These are phyloP conservation scores for Neofusicoccum parvum DNA, from an alignment of 2,329 filamentous ascomycete genomes.

Conservation along the genomic window DNA sequence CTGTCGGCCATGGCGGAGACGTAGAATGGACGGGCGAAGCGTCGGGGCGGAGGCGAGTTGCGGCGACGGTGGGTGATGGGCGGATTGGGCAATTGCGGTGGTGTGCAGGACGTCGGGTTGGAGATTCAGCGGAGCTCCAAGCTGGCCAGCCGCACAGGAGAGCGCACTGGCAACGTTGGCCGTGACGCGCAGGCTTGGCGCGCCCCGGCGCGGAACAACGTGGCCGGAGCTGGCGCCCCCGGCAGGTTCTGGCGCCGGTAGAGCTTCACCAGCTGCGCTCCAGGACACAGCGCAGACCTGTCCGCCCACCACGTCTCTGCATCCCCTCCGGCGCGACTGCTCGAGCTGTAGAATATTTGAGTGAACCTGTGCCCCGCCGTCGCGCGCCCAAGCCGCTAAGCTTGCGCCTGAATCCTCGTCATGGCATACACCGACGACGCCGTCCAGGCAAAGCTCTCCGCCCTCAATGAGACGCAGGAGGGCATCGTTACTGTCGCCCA, in stretches of 20 bases:
- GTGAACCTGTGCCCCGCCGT: slow-evolving; percentile 28
- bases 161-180: slow-evolving; percentile 17
- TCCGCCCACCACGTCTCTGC: not conserved
- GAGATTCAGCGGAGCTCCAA: slow-evolving; percentile 14
- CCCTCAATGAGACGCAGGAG: slow-evolving; percentile 95
- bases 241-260: not conserved
- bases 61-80: not conserved
- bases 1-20: slow-evolving; percentile 51
- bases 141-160: slow-evolving; percentile 11
- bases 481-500: slow-evolving; percentile 95
- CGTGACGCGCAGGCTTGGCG: slow-evolving; percentile 15
- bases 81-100: not conserved
- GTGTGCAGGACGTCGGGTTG: slow-evolving; percentile 10
- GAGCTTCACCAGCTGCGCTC: not conserved
- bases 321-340: not conserved
- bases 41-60: not conserved
- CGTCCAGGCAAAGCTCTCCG: slow-evolving; percentile 90
- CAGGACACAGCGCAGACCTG: not conserved
- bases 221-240: not conserved
- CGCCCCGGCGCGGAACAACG: slow-evolving; percentile 2
- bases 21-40: not conserved
- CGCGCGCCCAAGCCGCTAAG: not conserved
- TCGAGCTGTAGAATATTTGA: slow-evolving; percentile 21
- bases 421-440: slow-evolving; percentile 98
- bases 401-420: not conserved